Evolutionary conservation across 495 filamentous ascomycete species (phyloP), one percentile per base, ranked within the genome.

Genomic region (Darksidea phi): DNA sequence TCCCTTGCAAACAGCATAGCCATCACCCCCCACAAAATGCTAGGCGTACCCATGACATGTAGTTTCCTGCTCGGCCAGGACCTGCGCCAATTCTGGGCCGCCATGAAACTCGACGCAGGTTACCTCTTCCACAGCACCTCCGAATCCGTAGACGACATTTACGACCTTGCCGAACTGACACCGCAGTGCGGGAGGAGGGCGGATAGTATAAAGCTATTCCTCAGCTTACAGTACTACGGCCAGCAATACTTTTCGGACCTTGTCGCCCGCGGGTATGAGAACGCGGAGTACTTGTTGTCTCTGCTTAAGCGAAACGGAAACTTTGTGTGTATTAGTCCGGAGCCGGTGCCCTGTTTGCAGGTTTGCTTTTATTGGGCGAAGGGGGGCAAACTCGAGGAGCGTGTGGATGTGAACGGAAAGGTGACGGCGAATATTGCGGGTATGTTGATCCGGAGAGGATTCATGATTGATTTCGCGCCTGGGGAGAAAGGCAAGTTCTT

Each of bases 11-110:
- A 96, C 75, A 89, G 84, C 36, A 78, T 97, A 26, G 86, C 89
- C 8, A 81, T 96, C 41, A 96, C 95, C 72, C 92, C 94, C 60
- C 93, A 98, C 74, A 97, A 97, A 74, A 98, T 97, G 94, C 80
- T 98, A 66, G 89, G 88, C 41, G 89, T 89, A 8, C 93, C 93
- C 0, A 73, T 94, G 36, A 95, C 92, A 2, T 98, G 93, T 74
- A 91, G 88, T 6, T 95, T 95, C 77, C 81, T 98, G 8, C 80
- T 98, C 11, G 87, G 84, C 0, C 74, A 78, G 7, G 92, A 97
- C 71, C 71, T 91, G 64, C 75, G 81, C 32, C 75, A 86, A 32
- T 95, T 97, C 68, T 86, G 90, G 70, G 75, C 73, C 6, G 90
- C 91, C 1, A 96, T 93, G 70, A 94, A 88, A 24, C 78, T 95